Evolutionary conservation across 768 basidiomycete genomes (phyloP).

Genomic region (Asterophora lycoperdoides): DNA sequence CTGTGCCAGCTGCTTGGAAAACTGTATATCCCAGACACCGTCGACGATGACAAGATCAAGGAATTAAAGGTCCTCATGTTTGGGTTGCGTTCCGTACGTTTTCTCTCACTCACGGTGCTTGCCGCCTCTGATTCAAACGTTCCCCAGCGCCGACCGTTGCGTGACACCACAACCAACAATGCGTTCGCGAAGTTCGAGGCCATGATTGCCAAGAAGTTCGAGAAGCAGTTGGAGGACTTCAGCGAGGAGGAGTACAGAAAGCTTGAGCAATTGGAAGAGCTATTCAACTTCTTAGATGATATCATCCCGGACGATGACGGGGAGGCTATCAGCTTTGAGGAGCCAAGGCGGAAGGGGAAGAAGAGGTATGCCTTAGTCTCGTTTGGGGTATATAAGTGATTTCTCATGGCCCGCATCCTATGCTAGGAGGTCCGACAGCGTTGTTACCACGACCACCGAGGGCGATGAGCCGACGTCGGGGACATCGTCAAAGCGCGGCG

Average conservation of each 20-base stretch:
- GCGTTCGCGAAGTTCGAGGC: conserved; percentile 70
- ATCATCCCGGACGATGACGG: conserved; percentile 66
- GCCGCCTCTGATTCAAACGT: background rate
- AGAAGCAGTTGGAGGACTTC: conserved; percentile 65
- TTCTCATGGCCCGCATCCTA: background rate
- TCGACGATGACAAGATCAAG: conserved; percentile 66
- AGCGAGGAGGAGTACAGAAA: conserved; percentile 68
- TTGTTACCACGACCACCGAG: conserved; percentile 42
- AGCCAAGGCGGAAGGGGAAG: conserved; percentile 39
- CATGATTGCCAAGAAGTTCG: conserved; percentile 64
- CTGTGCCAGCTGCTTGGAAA: conserved; percentile 62
- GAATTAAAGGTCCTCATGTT: conserved; percentile 58
- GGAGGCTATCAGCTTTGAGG: conserved; percentile 40
- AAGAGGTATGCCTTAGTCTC: conserved; percentile 36
- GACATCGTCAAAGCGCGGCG: conserved; percentile 28
- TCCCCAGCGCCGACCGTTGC: conserved; percentile 37
- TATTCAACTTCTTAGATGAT: conserved; percentile 71
- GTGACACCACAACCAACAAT: conserved; percentile 57
- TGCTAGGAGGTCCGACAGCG: conserved; percentile 55
- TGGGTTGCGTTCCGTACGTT: conserved; percentile 51
- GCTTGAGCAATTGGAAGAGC: conserved; percentile 53
- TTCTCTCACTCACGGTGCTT: background rate
- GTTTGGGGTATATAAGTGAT: background rate
- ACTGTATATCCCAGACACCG: conserved; percentile 63
- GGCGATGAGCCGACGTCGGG: conserved; percentile 31